Conservation (phyloP, 2,329 filamentous ascomycete species). For the Claviceps digitariae region DNA sequence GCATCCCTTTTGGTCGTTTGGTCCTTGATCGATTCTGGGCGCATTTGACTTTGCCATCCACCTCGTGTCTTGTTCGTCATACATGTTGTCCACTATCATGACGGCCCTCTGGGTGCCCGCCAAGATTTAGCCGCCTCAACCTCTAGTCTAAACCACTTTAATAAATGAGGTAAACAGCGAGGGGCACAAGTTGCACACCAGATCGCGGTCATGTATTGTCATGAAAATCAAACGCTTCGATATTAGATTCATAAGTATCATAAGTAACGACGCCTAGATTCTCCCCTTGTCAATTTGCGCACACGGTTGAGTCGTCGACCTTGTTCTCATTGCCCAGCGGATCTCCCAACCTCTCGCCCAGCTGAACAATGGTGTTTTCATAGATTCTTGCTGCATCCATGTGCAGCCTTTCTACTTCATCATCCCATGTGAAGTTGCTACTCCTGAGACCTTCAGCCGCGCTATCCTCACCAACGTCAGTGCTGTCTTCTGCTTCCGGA, state of each 20-base stretch:
- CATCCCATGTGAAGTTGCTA: conserved; percentile 18
- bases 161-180: background rate
- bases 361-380: conserved; percentile 61
- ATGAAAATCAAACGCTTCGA: background rate
- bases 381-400: conserved; percentile 67
- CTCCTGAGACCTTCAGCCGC: conserved; percentile 16
- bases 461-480: conserved; percentile 12
- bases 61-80: no score
- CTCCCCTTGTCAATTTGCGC: background rate
- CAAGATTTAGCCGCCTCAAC: no score
- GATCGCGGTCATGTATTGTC: background rate
- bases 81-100: no score
- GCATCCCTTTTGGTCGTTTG: no score
- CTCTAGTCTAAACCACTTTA: no score
- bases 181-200: background rate
- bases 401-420: conserved; percentile 38
- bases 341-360: conserved; percentile 53
- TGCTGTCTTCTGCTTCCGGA: background rate
- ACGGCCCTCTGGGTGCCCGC: no score
- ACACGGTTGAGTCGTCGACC: conserved; percentile 1
- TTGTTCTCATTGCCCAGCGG: conserved; percentile 11
- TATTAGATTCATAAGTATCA: background rate
- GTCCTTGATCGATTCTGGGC: no score
- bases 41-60: no score
- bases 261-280: background rate